Evolutionary conservation across 306 rosid species (phyloP), one percentile per base, ranked within the genome.

Genomic region (Fragaria nilgerrensis): DNA sequence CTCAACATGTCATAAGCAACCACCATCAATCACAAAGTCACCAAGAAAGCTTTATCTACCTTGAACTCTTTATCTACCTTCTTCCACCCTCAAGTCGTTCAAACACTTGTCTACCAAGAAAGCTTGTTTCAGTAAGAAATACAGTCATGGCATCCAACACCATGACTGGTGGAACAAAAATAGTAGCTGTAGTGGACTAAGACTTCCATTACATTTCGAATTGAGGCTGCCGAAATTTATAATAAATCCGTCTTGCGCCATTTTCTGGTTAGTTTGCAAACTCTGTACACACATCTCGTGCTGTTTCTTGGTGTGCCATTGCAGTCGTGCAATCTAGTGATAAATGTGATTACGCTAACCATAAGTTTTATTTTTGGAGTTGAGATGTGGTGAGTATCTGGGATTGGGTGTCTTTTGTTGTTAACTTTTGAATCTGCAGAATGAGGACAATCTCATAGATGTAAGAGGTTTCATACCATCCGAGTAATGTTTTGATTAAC

Each of bases 281-380:
- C 55, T 49, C 10, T 5, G 58, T 17, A 53, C 59, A 53, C 59
- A 53, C 4, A 53, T 48, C 23, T 53, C 8, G 8, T 19, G 12
- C 56, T 16, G 9, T 17, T 50, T 20, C 22, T 17, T 50, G 23
- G 47, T 56, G 41, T 80, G 68, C 75, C 81, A 47, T 75, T 82
- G 76, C 95, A 95, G 99, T 79, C 68, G 47, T 88, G 72, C 92
- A 88, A 86, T 85, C 84, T 86, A 0, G 96, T 93, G 83, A 37
- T 37, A 4, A 37, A 37, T 37, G 41, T 37, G 41, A 37, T 37
- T 37, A 37, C 41, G 41, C 41, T 37, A 5, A 37, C 41, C 41
- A 32, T n/a, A n/a, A n/a, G n/a, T n/a, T n/a, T n/a, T n/a, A n/a
- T n/a, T n/a, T n/a, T 32, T 32, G 36, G 36, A 32, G 36, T 32